Percentiles rank a stretch among this genome's conserved stretches.
phyloP scores from a whole-genome alignment of 495 filamentous ascomycete genomes.

The Lophiostoma macrostomum region DNA sequence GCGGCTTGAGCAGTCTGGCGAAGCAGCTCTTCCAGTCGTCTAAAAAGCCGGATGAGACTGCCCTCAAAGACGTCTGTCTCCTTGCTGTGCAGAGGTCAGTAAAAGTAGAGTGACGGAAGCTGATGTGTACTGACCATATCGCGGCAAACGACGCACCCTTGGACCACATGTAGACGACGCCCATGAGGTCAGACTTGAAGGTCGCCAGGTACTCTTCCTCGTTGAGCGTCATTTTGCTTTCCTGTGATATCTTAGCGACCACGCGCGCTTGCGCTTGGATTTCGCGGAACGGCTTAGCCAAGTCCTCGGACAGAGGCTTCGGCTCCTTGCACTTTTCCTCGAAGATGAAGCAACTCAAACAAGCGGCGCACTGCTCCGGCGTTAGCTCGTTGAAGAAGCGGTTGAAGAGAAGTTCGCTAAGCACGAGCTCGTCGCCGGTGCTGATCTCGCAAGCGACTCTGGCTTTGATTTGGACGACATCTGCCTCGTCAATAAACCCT shows the following conservation, averaged over 20 bases:
- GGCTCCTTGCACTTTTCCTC: constrained; percentile 84
- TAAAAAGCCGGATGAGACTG: constrained; percentile 91
- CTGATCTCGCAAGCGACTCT: constrained; percentile 97
- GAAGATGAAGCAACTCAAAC: constrained; percentile 90
- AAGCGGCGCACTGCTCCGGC: constrained; percentile 79
- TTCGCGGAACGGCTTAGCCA: constrained; percentile 78
- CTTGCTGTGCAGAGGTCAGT: constrained; percentile 59
- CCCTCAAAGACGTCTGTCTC: constrained; percentile 99
- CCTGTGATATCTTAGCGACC: constrained; percentile 87
- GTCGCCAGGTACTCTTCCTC: constrained; percentile 87
- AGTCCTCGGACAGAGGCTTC: constrained; percentile 69
- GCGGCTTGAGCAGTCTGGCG: constrained; percentile 95
- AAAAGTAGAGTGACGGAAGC: constrained; percentile 8
- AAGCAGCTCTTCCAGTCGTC: constrained; percentile 90
- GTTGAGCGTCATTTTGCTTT: constrained; percentile 85
- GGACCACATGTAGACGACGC: constrained; percentile 92
- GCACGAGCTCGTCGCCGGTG: constrained; percentile 84
- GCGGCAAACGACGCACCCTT: constrained; percentile 87
- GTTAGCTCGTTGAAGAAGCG: constrained; percentile 94
- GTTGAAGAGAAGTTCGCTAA: constrained; percentile 92
- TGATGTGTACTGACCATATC: constrained; percentile 70
- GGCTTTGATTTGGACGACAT: constrained; percentile 93
- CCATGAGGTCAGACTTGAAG: constrained; percentile 93
- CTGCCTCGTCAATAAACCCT: constrained; percentile 88
- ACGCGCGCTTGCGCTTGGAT: constrained; percentile 79